These are phyloP conservation scores for Truncatella angustata DNA, from an alignment of 2,329 filamentous ascomycete species.

Conservation along the genomic window DNA sequence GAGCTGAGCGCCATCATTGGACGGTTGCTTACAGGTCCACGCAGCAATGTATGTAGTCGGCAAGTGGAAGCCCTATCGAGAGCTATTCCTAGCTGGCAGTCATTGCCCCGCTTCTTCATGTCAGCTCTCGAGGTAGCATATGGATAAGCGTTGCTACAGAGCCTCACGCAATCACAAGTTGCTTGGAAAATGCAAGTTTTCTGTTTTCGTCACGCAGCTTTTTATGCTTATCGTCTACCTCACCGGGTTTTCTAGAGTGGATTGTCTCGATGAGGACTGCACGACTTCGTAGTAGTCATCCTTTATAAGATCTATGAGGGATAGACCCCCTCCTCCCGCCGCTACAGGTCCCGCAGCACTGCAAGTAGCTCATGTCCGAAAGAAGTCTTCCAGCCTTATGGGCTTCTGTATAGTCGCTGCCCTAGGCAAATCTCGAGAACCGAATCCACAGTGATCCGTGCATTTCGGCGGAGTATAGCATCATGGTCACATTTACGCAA, in stretches of 20 bases:
- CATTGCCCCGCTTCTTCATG: neutral
- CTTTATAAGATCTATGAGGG: too few species aligned
- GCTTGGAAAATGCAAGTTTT: neutral
- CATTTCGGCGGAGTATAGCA: neutral
- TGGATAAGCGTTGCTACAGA: neutral
- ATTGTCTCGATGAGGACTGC: too few species aligned
- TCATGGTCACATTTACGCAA: neutral
- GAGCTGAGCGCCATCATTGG: neutral
- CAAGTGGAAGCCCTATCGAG: neutral
- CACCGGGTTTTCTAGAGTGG: too few species aligned
- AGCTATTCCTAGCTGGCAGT: neutral
- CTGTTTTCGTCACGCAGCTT: too few species aligned
- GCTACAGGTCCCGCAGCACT: neutral
- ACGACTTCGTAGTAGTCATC: too few species aligned
- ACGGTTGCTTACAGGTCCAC: neutral
- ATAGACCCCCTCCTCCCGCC: too few species aligned
- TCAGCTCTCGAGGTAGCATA: neutral
- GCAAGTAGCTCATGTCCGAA: too few species aligned
- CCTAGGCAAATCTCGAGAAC: neutral
- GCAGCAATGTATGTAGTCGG: neutral
- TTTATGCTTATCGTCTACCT: too few species aligned
- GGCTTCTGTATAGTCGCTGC: neutral
- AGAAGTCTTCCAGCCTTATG: neutral
- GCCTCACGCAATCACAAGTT: neutral
- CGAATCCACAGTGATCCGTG: neutral